phyloP scores from a whole-genome alignment of 345 rosid species.

The Brassica nigra region DNA sequence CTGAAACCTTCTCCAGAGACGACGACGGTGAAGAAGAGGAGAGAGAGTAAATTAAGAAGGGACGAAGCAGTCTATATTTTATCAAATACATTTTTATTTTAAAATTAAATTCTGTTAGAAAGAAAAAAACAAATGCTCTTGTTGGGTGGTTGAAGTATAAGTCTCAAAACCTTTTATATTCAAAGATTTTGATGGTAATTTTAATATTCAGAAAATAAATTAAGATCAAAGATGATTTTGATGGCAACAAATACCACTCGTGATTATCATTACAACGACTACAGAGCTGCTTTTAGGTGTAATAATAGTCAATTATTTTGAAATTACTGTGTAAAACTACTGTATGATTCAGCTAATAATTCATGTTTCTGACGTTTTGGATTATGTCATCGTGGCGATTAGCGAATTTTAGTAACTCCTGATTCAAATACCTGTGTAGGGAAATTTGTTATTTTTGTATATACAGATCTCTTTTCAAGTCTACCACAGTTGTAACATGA shows the following conservation, averaged over 20 bases:
- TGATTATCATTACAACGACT: slow-evolving; percentile 1
- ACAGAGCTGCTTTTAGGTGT: slow-evolving; percentile 25
- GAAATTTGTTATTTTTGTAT: too few relatives aligned
- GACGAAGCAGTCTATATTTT: background rate
- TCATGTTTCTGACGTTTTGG: slow-evolving; percentile 13
- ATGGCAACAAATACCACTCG: background rate
- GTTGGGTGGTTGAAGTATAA: slow-evolving; percentile 38
- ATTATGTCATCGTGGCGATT: slow-evolving; percentile 27
- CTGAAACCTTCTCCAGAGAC: background rate
- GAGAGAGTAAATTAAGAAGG: background rate
- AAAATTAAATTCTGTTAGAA: background rate
- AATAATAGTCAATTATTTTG: slow-evolving; percentile 25
- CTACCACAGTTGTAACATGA: background rate
- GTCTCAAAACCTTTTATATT: slow-evolving; percentile 18
- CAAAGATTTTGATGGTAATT: background rate
- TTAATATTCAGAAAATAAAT: too few relatives aligned
- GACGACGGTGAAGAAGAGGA: background rate
- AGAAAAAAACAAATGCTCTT: slow-evolving; percentile 6
- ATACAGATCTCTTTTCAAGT: too few relatives aligned
- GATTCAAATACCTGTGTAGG: background rate
- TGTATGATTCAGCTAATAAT: slow-evolving; percentile 12
- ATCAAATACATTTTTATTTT: background rate
- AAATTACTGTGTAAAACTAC: slow-evolving; percentile 22
- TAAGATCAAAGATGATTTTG: background rate
- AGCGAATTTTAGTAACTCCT: background rate